phyloP scores from a whole-genome alignment of 768 basidiomycete species.

The Naganishia kalamii region DNA sequence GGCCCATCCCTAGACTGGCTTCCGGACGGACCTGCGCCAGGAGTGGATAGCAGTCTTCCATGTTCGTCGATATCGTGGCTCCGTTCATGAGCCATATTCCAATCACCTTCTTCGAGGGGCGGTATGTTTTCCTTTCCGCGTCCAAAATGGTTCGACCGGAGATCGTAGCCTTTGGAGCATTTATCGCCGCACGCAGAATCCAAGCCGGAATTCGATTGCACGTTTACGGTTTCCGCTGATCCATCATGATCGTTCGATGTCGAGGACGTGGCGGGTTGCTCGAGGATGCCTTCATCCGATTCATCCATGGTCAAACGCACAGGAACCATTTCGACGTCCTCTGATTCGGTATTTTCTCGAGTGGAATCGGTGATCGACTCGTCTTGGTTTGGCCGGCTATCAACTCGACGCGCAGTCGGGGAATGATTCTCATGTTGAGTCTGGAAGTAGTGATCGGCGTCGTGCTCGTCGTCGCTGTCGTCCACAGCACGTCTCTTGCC shows the following conservation, averaged over 20 bases:
- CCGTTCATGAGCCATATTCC: background rate
- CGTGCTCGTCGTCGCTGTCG: conserved; percentile 6
- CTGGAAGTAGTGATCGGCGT: background rate
- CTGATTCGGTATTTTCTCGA: background rate
- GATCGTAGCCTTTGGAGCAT: conserved; percentile 3
- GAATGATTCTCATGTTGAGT: background rate
- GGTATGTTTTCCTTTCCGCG: conserved; percentile 10
- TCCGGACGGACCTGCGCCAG: conserved; percentile 1
- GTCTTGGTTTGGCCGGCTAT: background rate
- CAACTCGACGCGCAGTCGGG: background rate
- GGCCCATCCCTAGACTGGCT: background rate
- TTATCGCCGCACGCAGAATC: background rate
- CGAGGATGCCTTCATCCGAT: background rate
- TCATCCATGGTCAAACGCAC: conserved; percentile 5
- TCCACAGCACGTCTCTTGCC: conserved; percentile 4
- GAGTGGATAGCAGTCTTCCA: background rate
- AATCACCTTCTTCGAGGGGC: background rate
- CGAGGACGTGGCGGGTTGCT: background rate
- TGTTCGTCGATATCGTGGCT: background rate
- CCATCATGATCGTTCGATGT: background rate
- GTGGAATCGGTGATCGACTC: background rate
- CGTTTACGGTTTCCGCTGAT: background rate
- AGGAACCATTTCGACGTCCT: background rate
- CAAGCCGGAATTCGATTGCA: background rate
- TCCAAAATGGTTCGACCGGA: conserved; percentile 1